Percentiles rank a stretch among this genome's conserved stretches.
Evolutionary conservation across 139 green algal genomes (phyloP).

Genomic region (Astrephomene gubernaculifera): DNA sequence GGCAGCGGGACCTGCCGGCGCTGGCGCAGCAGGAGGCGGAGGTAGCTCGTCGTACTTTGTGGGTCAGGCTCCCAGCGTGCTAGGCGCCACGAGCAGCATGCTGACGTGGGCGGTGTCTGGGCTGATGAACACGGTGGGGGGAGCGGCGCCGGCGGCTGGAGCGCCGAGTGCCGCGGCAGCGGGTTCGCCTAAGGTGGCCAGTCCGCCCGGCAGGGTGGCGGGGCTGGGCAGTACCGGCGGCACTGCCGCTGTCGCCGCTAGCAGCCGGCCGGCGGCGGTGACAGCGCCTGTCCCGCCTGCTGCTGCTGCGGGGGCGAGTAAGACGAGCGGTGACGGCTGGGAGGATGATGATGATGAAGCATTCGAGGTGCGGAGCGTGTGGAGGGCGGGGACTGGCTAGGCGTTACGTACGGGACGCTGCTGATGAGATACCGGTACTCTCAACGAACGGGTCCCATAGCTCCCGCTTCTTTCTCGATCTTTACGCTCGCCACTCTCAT

Average conservation of each 20-base stretch:
- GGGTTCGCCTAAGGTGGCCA: not conserved
- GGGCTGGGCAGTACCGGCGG: not conserved
- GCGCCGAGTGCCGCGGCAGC: not conserved
- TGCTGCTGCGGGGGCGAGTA: not conserved
- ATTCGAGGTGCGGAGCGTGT: constrained; percentile 32
- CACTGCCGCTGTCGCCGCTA: not conserved
- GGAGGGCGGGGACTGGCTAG: too few species aligned
- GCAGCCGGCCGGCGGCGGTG: not conserved
- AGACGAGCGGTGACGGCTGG: constrained; percentile 33
- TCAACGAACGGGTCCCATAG: too few species aligned
- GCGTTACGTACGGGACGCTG: too few species aligned
- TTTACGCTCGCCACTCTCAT: too few species aligned
- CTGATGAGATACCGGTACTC: too few species aligned
- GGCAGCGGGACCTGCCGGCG: not conserved
- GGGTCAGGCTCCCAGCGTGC: not conserved
- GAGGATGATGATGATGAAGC: constrained; percentile 46
- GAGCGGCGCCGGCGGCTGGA: not conserved
- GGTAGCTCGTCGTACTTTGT: not conserved
- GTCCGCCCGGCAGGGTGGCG: not conserved
- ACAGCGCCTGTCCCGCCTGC: not conserved
- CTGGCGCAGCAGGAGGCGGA: not conserved
- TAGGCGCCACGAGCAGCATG: constrained; percentile 43
- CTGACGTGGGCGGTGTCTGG: constrained; percentile 65
- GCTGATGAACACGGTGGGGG: constrained; percentile 40
- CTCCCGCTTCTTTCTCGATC: too few species aligned